Percentiles rank a stretch among this genome's conserved stretches.
Evolutionary conservation across 257 asterid species (phyloP).

Genomic region (Echites panduratus): DNA sequence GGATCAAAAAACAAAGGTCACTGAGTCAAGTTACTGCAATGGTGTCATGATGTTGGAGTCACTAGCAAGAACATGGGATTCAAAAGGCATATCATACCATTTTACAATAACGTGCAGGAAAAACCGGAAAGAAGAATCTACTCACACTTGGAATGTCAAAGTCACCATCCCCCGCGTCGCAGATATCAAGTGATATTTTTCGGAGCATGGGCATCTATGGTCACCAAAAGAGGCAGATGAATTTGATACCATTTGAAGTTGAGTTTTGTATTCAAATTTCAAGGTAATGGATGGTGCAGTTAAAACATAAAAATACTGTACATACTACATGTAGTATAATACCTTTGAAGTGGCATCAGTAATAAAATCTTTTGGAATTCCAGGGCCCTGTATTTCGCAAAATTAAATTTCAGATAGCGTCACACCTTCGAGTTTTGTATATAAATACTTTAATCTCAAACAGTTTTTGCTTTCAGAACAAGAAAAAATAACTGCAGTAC

Average conservation of each 20-base stretch:
- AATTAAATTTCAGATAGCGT: conserved; percentile 6
- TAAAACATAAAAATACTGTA: too few relatives aligned
- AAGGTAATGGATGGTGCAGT: not conserved
- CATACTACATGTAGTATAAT: not conserved
- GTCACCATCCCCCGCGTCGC: conserved; percentile 75
- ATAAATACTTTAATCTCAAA: too few relatives aligned
- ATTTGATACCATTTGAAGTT: not conserved
- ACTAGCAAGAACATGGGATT: not conserved
- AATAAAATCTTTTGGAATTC: conserved; percentile 55
- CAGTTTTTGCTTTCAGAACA: not conserved
- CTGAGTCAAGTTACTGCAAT: not conserved
- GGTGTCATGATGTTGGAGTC: not conserved
- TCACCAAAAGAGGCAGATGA: conserved; percentile 10
- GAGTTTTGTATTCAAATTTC: not conserved
- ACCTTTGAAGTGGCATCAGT: conserved; percentile 54
- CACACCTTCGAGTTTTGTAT: too few relatives aligned
- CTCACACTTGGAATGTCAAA: conserved; percentile 77
- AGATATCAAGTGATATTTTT: conserved; percentile 63
- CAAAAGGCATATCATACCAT: not conserved
- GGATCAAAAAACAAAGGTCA: not conserved
- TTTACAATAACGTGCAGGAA: not conserved
- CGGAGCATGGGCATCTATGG: conserved; percentile 86
- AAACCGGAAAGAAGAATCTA: conserved; percentile 3
- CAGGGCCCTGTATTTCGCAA: conserved; percentile 53
- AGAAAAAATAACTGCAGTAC: not conserved